A percentile compares a stretch with the other conserved stretches of the same genome.
Evolutionary conservation across 2,329 filamentous ascomycete species (phyloP).

Genomic region (Colletotrichum lentis): DNA sequence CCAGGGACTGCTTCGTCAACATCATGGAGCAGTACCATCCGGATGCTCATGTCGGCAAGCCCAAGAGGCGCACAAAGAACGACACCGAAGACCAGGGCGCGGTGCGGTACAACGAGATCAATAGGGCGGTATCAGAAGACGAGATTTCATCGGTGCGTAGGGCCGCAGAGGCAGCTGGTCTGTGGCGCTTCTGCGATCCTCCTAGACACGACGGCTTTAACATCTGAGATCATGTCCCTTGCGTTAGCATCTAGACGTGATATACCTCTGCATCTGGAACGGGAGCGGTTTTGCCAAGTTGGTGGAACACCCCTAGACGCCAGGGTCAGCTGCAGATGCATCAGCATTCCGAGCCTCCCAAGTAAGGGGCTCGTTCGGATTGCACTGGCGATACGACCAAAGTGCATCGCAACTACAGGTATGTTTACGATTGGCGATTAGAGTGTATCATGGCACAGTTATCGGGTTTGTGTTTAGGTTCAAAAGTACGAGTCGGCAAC

Average conservation of each 20-base stretch:
- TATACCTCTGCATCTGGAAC: background rate
- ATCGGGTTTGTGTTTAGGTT: background rate
- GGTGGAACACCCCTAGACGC: background rate
- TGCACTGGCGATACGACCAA: background rate
- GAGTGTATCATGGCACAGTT: background rate
- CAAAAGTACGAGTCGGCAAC: background rate
- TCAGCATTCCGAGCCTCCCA: background rate
- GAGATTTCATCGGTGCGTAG: slow-evolving; percentile 73
- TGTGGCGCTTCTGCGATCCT: slow-evolving; percentile 81
- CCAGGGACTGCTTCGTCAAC: slow-evolving; percentile 79
- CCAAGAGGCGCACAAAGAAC: slow-evolving; percentile 52
- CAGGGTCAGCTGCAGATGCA: background rate
- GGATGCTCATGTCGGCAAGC: slow-evolving; percentile 81
- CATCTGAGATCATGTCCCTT: slow-evolving; percentile 48
- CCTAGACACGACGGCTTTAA: slow-evolving; percentile 61
- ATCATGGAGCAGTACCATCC: slow-evolving; percentile 92
- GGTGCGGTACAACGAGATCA: slow-evolving; percentile 79
- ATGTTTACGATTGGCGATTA: background rate
- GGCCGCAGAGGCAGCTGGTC: slow-evolving; percentile 73
- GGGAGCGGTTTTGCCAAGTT: background rate
- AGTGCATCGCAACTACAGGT: background rate
- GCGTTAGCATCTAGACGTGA: background rate
- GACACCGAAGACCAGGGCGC: slow-evolving; percentile 48
- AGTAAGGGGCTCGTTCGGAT: background rate
- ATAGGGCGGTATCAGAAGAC: slow-evolving; percentile 70